These are phyloP conservation scores for Aristolochia californica DNA, from an alignment of 164 flowering plant species.

Conservation along the genomic window DNA sequence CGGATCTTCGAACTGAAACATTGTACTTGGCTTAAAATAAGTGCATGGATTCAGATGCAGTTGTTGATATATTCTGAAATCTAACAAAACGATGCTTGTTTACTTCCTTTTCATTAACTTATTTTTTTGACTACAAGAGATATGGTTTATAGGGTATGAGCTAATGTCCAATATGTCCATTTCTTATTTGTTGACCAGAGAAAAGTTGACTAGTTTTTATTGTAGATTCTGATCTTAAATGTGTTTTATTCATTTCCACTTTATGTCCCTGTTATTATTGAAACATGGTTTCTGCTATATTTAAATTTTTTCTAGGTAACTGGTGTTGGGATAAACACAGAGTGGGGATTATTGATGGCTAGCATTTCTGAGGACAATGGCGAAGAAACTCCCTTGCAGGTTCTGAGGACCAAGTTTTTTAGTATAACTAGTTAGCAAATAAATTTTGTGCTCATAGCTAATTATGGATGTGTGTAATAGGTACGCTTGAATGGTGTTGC, in stretches of 20 bases:
- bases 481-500: conserved; percentile 96
- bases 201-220: not conserved
- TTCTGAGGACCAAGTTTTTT: conserved; percentile 4
- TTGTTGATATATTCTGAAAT: not conserved
- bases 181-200: not conserved
- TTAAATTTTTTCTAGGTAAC: conserved; percentile 47
- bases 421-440: not conserved
- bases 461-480: conserved; percentile 22
- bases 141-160: not conserved
- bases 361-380: conserved; percentile 93
- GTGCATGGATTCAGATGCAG: not conserved
- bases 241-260: not conserved
- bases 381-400: conserved; percentile 99
- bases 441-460: not conserved
- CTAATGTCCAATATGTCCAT: not conserved
- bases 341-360: conserved; percentile 98
- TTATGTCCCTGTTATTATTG: not conserved
- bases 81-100: too few species aligned
- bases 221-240: not conserved
- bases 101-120: too few species aligned
- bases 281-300: not conserved
- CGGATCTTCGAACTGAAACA: too few species aligned
- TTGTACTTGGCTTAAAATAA: not conserved
- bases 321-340: conserved; percentile 89
- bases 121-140: too few species aligned